phyloP scores from a whole-genome alignment of 257 asterid species.

The Voacanga thouarsii region DNA sequence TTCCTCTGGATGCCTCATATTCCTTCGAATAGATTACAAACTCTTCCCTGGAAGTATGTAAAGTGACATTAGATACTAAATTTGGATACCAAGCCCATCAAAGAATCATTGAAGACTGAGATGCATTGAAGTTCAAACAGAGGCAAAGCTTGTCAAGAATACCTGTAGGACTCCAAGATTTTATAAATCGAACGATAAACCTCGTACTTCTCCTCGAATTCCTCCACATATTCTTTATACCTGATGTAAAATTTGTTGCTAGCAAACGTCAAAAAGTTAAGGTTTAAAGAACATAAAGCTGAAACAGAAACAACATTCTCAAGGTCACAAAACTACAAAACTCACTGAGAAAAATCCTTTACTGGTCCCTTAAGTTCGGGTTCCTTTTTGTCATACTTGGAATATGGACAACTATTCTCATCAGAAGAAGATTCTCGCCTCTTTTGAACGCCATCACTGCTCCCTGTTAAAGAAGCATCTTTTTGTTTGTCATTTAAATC shows the following conservation, averaged over 20 bases:
- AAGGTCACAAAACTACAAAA: slow-evolving; percentile 14
- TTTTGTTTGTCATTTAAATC: slow-evolving; percentile 50
- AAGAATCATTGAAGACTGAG: slow-evolving; percentile 6
- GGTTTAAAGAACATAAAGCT: slow-evolving; percentile 14
- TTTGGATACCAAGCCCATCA: slow-evolving; percentile 12
- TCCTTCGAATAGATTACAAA: slow-evolving; percentile 67
- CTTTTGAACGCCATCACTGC: slow-evolving; percentile 47
- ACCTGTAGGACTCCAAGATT: slow-evolving; percentile 78
- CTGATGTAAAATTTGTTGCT: slow-evolving; percentile 32
- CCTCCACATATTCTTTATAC: slow-evolving; percentile 79
- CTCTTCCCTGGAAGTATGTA: slow-evolving; percentile 51
- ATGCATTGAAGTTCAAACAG: slow-evolving; percentile 11
- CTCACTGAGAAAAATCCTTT: slow-evolving; percentile 75
- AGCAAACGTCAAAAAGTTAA: slow-evolving; percentile 18
- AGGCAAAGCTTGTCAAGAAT: slow-evolving; percentile 23
- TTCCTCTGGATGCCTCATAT: slow-evolving; percentile 60
- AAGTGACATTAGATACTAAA: slow-evolving; percentile 26
- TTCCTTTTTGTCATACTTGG: slow-evolving; percentile 80
- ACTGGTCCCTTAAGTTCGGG: slow-evolving; percentile 85
- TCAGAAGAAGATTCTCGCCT: slow-evolving; percentile 63
- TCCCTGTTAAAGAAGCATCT: slow-evolving; percentile 54
- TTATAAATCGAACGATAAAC: slow-evolving; percentile 60
- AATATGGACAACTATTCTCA: slow-evolving; percentile 54
- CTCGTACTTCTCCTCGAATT: slow-evolving; percentile 78
- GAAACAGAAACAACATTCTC: slow-evolving; percentile 11